Evolutionary conservation across 352 stramenopile genomes (phyloP), one percentile per base, ranked within the genome.

Genomic region (Pilasporangium apinafurcum): DNA sequence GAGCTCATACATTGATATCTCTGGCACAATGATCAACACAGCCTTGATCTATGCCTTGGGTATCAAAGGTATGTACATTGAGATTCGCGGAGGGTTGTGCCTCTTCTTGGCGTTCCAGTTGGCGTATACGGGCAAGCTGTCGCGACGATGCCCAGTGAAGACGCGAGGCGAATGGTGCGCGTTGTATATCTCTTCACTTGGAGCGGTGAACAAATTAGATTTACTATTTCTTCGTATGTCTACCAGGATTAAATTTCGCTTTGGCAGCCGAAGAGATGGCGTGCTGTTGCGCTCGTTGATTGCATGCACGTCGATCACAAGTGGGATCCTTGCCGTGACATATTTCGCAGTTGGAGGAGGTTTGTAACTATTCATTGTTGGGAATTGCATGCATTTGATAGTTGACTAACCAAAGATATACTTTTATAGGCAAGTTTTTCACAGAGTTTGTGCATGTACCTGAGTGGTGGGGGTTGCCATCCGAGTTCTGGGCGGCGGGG

Each of bases 1-100:
- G 42, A 88, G 75, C 57, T 86, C 72, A 43, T 91, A 91, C 51
- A 91, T 91, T 38, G 79, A 91, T 57, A 88, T 91, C 41, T 84
- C 72, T 3, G 75, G 78, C 1, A 90, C 78, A 5, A 90, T 90
- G 75, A 90, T 90, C 65, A 90, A 91, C 51, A 88, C 75, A 32
- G 79, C 73, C 47, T 48, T 91, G 14, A 62, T 91, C 39, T 91
- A 91, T 43, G 79, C 79, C 21, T 55, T 91, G 24, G 79, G 79
- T n/a, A 56, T 88, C 52, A 81, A 80, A 44, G 79, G 79, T 51
- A 88, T 91, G 79, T 88, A 82, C 66, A 86, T 91, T 41, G 79
- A 91, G 49, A 76, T 88, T 43, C 70, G 79, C 20, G 79, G 79
- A 29, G 79, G 79, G 3, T 28, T 91, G 8, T 91, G 79, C 48